phyloP scores from a whole-genome alignment of 2,329 filamentous ascomycete species.

The Colletotrichum lini region DNA sequence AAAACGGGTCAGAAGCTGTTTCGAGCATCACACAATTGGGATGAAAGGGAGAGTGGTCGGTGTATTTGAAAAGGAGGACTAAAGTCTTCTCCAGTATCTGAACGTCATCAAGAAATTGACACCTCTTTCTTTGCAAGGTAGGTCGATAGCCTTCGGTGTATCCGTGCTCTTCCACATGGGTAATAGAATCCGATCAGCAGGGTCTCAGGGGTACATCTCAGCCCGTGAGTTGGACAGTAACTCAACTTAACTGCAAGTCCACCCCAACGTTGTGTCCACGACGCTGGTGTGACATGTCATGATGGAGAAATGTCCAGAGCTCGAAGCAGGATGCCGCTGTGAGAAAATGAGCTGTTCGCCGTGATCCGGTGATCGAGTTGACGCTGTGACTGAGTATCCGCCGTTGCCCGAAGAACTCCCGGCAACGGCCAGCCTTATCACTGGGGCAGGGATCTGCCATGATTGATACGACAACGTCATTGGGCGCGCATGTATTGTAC shows the following conservation, averaged over 20 bases:
- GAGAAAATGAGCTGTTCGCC: background rate
- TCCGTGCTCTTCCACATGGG: too few species aligned
- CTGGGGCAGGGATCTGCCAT: constrained; percentile 26
- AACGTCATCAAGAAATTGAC: too few species aligned
- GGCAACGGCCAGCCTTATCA: constrained; percentile 22
- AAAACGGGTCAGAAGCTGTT: background rate
- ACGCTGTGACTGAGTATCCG: background rate
- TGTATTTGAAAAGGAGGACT: background rate
- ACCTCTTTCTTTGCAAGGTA: background rate
- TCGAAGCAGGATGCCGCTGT: background rate
- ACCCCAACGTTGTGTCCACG: too few species aligned
- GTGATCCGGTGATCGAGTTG: background rate
- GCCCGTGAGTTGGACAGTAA: background rate
- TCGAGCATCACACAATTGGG: background rate
- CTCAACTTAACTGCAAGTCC: too few species aligned
- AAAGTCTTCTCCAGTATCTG: background rate
- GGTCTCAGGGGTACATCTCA: background rate
- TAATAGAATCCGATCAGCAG: background rate
- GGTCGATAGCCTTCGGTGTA: background rate
- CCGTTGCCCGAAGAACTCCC: background rate
- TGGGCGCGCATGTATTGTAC: constrained; percentile 20
- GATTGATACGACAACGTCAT: constrained; percentile 16
- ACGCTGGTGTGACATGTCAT: background rate
- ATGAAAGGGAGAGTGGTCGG: too few species aligned
- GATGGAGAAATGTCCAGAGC: too few species aligned